These are phyloP conservation scores for Skeletonema costatum DNA, from an alignment of 108 stramenopile species.

Conservation along the genomic window DNA sequence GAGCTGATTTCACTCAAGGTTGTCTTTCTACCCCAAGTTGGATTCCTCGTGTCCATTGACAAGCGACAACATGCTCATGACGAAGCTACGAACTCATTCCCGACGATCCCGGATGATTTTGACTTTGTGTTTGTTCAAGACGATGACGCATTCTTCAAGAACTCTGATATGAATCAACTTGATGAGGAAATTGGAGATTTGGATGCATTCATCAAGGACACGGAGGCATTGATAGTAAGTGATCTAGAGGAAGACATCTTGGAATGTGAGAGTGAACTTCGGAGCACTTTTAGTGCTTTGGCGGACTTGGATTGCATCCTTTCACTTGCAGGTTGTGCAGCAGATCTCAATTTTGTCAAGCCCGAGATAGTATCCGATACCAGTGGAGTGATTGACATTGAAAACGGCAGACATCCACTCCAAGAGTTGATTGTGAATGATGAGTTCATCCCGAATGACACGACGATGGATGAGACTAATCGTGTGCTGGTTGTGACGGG, in stretches of 20 bases:
- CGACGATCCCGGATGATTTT: conserved; percentile 72
- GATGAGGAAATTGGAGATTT: conserved; percentile 94
- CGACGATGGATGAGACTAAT: conserved; percentile 59
- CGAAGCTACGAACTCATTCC: conserved; percentile 51
- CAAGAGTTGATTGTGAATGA: conserved; percentile 93
- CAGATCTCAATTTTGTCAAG: conserved; percentile 81
- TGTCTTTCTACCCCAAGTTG: conserved; percentile 92
- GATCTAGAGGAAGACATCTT: conserved; percentile 92
- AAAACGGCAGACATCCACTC: conserved; percentile 92
- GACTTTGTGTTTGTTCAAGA: conserved; percentile 78
- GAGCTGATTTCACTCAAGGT: conserved; percentile 71
- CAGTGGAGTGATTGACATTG: conserved; percentile 75
- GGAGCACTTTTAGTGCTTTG: conserved; percentile 74
- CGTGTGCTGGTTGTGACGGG: conserved; percentile 89
- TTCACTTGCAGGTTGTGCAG: conserved; percentile 82
- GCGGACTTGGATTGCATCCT: conserved; percentile 91
- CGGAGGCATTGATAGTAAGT: conserved; percentile 82
- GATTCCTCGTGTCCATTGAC: conserved; percentile 81
- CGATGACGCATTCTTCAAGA: conserved; percentile 87
- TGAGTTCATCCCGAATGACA: conserved; percentile 91
- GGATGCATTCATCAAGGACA: conserved; percentile 90
- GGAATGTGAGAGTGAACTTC: conserved; percentile 82
- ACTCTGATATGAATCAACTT: conserved; percentile 70
- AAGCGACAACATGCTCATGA: conserved; percentile 56
- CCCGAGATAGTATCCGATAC: conserved; percentile 68